These are phyloP conservation scores for Dendrobium officinale DNA, from an alignment of 106 monocot species.

Conservation along the genomic window DNA sequence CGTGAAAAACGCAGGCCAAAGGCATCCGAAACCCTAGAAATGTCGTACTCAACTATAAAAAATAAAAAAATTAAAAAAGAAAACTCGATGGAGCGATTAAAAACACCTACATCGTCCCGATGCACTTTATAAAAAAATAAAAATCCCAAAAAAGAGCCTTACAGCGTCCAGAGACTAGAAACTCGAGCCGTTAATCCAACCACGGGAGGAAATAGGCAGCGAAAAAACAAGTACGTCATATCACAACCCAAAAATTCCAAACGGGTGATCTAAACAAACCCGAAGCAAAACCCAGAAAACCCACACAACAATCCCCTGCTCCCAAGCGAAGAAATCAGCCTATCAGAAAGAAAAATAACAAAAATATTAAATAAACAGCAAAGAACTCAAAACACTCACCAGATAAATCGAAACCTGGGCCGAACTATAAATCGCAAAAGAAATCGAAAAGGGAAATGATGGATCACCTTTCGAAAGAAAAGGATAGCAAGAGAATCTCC, in stretches of 20 bases:
- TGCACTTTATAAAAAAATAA: neutral
- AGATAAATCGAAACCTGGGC: neutral
- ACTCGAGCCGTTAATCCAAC: neutral
- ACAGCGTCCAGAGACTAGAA: neutral
- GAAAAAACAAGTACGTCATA: neutral
- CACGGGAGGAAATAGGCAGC: neutral
- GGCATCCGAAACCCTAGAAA: neutral
- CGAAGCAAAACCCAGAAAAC: neutral
- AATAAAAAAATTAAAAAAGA: neutral
- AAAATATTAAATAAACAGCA: no score
- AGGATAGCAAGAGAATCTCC: neutral
- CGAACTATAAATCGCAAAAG: neutral
- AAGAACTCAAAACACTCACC: neutral
- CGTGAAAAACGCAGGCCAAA: neutral
- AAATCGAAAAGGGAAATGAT: neutral
- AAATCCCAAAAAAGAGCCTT: neutral
- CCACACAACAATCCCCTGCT: neutral
- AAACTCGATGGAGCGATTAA: neutral
- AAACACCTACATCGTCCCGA: neutral
- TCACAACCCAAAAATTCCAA: neutral
- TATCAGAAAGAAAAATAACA: neutral
- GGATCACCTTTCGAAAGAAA: neutral
- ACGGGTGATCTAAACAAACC: neutral
- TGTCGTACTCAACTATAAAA: neutral
- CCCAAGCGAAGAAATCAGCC: neutral